Conservation (phyloP, 768 basidiomycete species). For the Boletus barrowsii region DNA sequence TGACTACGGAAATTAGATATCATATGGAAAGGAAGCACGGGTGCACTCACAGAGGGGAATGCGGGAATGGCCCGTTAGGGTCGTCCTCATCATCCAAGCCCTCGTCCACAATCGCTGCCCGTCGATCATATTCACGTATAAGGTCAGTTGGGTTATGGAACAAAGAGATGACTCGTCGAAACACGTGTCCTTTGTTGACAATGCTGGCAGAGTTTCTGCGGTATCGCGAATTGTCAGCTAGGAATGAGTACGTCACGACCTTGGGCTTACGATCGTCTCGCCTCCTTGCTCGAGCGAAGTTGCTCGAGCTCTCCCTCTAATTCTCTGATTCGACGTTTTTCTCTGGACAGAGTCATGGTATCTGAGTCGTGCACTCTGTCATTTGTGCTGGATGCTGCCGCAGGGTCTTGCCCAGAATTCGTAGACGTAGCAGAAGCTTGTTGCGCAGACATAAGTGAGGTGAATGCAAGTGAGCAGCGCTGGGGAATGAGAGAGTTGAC, state of each 20-base stretch:
- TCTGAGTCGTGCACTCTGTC: too few species aligned
- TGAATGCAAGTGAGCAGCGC: too few species aligned
- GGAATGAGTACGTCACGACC: too few species aligned
- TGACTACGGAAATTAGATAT: neutral
- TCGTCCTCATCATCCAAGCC: neutral
- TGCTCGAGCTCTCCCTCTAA: neutral
- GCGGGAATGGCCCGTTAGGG: neutral
- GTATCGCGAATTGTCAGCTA: neutral
- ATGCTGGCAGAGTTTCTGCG: neutral
- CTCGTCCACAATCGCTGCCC: neutral
- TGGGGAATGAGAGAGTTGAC: too few species aligned
- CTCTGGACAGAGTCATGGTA: neutral
- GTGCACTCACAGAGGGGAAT: neutral
- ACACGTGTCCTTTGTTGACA: neutral
- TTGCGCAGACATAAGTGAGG: too few species aligned
- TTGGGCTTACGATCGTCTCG: neutral
- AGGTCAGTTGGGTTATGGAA: neutral
- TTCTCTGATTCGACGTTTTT: neutral
- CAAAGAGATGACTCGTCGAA: neutral
- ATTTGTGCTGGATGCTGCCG: too few species aligned
- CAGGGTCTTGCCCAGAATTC: too few species aligned
- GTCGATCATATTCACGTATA: neutral
- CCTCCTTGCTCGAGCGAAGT: neutral
- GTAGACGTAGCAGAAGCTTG: too few species aligned
- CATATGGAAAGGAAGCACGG: too few species aligned